Evolutionary conservation across 2,329 filamentous ascomycete species (phyloP), one percentile per base, ranked within the genome.

Genomic region (Apiospora kogelbergensis): DNA sequence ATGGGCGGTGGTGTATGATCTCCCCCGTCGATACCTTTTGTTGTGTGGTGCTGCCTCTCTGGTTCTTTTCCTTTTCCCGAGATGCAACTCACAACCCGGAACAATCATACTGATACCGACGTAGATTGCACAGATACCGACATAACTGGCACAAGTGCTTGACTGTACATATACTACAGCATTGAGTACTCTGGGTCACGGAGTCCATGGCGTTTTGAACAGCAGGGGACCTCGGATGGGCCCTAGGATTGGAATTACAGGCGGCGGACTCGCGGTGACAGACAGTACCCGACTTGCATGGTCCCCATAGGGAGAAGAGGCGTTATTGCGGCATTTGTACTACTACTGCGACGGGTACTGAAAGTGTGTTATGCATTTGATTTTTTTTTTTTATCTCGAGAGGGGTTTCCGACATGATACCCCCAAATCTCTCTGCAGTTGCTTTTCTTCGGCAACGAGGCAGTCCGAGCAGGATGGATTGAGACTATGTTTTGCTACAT

Each of bases 1-100:
- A 89, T 89, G 87, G 87, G 87, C 24, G 87, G 87, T 24, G 87
- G 87, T 70, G 87, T 89, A 71, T 89, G 69, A 73, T 60, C n/a
- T 44, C 48, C 66, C 65, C 40, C 22, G 63, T 65, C 30, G 63
- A 42, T 33, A 41, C 63, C 30, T 37, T 53, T 60, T 37, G 42
- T 60, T 26, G 33, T 17, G 17, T n/a, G 53, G 13, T 45, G 42
- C 42, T n/a, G 11, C 11, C 17, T 45, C 42, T n/a, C 42, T 45
- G 42, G 42, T 45, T 45, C 7, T 20, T n/a, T 45, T 53, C 30
- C 30, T 60, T 37, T 41, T 40, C 22, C 11, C 40, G 40, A 44
- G 44, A 53, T 22, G 33, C 42, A 40, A 33, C 64, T 20, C 44
- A 66, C 65, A 22, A 41, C 3, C 65, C 26, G 26, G 37, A 22